Percentiles rank a stretch among this genome's conserved stretches.
Evolutionary conservation across 1,284 basidiomycete genomes (phyloP).

Genomic region (Omphalotus olearius): DNA sequence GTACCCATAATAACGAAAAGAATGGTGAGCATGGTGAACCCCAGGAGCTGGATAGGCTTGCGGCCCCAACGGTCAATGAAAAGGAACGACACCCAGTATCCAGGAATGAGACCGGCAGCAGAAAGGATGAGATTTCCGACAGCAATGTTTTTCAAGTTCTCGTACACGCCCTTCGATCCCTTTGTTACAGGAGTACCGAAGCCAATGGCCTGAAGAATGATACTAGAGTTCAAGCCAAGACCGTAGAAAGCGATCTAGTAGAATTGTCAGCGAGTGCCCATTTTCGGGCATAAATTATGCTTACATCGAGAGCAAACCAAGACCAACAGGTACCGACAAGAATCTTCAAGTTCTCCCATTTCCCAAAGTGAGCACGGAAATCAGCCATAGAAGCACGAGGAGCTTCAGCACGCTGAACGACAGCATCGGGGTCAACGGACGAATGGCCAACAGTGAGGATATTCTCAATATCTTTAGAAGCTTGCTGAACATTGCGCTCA

Average conservation of each 20-base stretch:
- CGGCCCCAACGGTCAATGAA: conserved; percentile 72
- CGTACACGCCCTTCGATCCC: conserved; percentile 39
- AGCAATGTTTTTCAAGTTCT: conserved; percentile 49
- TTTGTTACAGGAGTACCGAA: conserved; percentile 42
- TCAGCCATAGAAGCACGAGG: conserved; percentile 64
- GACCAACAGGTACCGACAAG: conserved; percentile 60
- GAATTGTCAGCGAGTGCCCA: conserved; percentile 17
- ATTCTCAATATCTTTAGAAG: conserved; percentile 29
- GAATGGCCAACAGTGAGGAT: conserved; percentile 52
- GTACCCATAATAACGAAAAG: conserved; percentile 59
- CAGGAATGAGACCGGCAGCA: conserved; percentile 68
- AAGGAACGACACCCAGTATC: conserved; percentile 70
- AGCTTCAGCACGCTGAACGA: conserved; percentile 53
- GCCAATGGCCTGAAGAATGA: conserved; percentile 55
- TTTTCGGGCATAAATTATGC: conserved; percentile 19
- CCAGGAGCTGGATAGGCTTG: conserved; percentile 76
- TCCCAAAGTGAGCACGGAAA: conserved; percentile 57
- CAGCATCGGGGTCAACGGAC: conserved; percentile 51
- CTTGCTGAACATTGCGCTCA: conserved; percentile 77
- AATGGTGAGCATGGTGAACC: conserved; percentile 66
- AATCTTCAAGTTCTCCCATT: conserved; percentile 63
- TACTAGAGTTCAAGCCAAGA: conserved; percentile 75
- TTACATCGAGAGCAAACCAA: conserved; percentile 77
- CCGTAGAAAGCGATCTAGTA: conserved; percentile 81
- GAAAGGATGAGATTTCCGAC: conserved; percentile 69